phyloP scores from a whole-genome alignment of 345 rosid species.

The Moricandia arvensis region DNA sequence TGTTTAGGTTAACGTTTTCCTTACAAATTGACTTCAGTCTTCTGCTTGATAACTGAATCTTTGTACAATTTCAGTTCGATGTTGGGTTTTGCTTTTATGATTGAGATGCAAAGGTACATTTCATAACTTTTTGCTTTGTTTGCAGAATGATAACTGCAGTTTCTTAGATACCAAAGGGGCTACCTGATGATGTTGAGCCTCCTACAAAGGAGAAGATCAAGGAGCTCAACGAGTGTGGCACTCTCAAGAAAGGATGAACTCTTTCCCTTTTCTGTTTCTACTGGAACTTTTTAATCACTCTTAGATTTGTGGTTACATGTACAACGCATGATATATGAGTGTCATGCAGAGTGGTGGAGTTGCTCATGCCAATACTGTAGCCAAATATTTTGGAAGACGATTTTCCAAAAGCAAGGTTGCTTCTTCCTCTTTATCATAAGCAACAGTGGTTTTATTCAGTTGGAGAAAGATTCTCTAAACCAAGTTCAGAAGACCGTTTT shows the following conservation, averaged over 20 bases:
- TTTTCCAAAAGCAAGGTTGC: conserved; percentile 39
- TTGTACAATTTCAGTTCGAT: no score
- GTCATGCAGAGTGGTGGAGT: conserved; percentile 32
- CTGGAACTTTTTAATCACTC: not conserved
- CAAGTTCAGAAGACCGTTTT: conserved; percentile 56
- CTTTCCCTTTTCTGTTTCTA: not conserved
- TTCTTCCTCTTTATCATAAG: conserved; percentile 24
- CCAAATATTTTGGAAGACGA: conserved; percentile 55
- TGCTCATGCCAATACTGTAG: conserved; percentile 56
- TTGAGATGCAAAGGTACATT: no score
- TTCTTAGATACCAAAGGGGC: no score
- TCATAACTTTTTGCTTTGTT: no score
- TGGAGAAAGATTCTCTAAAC: conserved; percentile 65
- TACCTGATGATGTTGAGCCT: conserved; percentile 44
- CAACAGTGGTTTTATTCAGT: conserved; percentile 34
- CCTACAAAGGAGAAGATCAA: conserved; percentile 72
- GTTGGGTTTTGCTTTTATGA: no score
- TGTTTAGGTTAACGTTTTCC: no score
- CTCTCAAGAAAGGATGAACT: conserved; percentile 42
- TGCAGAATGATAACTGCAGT: no score
- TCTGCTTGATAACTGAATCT: no score
- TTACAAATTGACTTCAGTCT: no score
- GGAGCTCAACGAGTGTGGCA: conserved; percentile 34
- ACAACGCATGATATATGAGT: not conserved
- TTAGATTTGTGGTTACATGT: not conserved